A percentile compares a stretch with the other conserved stretches of the same genome.
phyloP scores from a whole-genome alignment of 352 stramenopile species.

The Stramenopiles sp. region DNA sequence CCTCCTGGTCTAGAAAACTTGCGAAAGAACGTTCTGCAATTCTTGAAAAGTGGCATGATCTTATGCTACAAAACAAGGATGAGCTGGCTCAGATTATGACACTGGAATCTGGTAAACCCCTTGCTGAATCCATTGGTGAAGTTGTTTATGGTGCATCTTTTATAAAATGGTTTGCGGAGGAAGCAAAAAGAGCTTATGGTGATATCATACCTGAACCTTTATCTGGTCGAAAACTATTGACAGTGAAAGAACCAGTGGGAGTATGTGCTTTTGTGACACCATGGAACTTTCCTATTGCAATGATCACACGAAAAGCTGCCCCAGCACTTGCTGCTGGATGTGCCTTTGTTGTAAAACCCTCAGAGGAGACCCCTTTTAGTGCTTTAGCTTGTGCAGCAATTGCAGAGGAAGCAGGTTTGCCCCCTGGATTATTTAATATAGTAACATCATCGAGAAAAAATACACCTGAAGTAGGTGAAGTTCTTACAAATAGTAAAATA shows the following conservation, averaged over 20 bases:
- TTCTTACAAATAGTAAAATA: slow-evolving; percentile 25
- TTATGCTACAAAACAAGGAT: slow-evolving; percentile 22
- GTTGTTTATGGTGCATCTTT: slow-evolving; percentile 63
- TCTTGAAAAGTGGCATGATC: not conserved
- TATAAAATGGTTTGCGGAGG: slow-evolving; percentile 77
- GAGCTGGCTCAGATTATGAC: slow-evolving; percentile 59
- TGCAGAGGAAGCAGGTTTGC: slow-evolving; percentile 38
- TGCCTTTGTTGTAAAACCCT: slow-evolving; percentile 73
- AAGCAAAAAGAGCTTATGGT: slow-evolving; percentile 44
- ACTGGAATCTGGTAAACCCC: slow-evolving; percentile 76
- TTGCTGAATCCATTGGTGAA: slow-evolving; percentile 61
- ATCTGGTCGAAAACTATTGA: slow-evolving; percentile 27
- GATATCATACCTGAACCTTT: slow-evolving; percentile 26
- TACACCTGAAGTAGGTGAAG: slow-evolving; percentile 26
- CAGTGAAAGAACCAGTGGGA: slow-evolving; percentile 51
- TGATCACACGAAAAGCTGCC: slow-evolving; percentile 82
- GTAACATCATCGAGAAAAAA: not conserved
- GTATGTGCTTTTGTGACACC: slow-evolving; percentile 69
- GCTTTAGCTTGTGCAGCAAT: slow-evolving; percentile 55
- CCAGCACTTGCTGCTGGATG: slow-evolving; percentile 64
- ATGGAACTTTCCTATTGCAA: slow-evolving; percentile 93
- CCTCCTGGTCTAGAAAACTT: slow-evolving; percentile 28
- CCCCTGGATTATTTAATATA: slow-evolving; percentile 13
- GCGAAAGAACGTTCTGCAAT: slow-evolving; percentile 19
- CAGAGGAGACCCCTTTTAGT: slow-evolving; percentile 69